Percentiles rank a stretch among this genome's conserved stretches.
Evolutionary conservation across 1,284 basidiomycete genomes (phyloP).

Genomic region (Coniferiporia sulphurascens): DNA sequence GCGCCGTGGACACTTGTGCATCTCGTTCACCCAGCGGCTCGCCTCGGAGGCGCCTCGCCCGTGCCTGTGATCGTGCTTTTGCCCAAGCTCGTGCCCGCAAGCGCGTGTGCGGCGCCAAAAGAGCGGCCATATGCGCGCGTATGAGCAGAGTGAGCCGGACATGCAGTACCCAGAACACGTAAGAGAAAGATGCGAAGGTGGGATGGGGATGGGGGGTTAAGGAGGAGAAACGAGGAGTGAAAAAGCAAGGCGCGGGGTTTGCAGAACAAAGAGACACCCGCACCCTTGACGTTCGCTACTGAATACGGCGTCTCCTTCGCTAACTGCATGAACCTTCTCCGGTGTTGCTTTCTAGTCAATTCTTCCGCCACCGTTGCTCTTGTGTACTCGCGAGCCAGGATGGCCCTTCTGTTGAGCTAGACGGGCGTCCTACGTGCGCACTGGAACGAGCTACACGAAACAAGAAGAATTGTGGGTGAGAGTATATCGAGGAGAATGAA

Average conservation of each 20-base stretch:
- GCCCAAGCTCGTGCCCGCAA: not conserved
- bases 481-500: too few relatives aligned
- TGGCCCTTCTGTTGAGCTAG: constrained; percentile 38
- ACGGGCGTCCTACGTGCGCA: too few relatives aligned
- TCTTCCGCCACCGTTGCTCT: too few relatives aligned
- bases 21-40: constrained; percentile 18
- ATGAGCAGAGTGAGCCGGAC: not conserved
- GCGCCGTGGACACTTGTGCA: constrained; percentile 23
- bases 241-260: not conserved
- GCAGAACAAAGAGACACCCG: constrained; percentile 15
- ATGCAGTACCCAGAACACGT: too few relatives aligned
- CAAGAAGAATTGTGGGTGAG: too few relatives aligned
- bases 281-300: constrained; percentile 45
- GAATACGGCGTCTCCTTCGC: constrained; percentile 44
- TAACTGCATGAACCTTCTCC: constrained; percentile 41
- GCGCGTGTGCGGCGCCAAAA: constrained; percentile 14
- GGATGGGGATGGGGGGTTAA: not conserved
- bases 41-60: constrained; percentile 26
- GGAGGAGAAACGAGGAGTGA: not conserved
- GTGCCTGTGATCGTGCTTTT: not conserved
- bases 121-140: constrained; percentile 36
- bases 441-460: too few relatives aligned
- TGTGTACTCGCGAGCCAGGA: constrained; percentile 36
- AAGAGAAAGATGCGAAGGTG: too few relatives aligned
- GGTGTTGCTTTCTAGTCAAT: constrained; percentile 33